Percentiles rank a stretch among this genome's conserved stretches.
phyloP scores from a whole-genome alignment of 2,329 filamentous ascomycete genomes.

The Cercospora sesami region DNA sequence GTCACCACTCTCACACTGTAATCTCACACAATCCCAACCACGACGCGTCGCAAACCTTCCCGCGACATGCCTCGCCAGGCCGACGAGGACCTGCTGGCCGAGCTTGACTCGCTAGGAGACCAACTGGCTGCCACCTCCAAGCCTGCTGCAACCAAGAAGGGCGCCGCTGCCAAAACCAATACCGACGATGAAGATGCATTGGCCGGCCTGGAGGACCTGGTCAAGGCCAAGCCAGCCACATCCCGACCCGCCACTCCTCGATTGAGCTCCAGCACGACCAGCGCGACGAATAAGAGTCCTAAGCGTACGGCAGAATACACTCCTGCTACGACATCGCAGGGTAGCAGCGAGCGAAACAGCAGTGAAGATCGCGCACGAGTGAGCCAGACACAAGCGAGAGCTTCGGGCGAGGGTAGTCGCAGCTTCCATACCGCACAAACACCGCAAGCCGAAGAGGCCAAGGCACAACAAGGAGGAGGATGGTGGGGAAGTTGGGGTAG shows the following conservation, averaged over 20 bases:
- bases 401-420: conserved; percentile 74
- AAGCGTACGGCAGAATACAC: conserved; percentile 48
- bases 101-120: conserved; percentile 32
- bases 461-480: conserved; percentile 46
- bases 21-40: neutral
- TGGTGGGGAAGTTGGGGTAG: conserved; percentile 89
- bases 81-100: conserved; percentile 38
- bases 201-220: conserved; percentile 82
- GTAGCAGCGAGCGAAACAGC: conserved; percentile 55
- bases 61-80: conserved; percentile 43
- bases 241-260: conserved; percentile 83
- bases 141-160: conserved; percentile 42
- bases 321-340: conserved; percentile 48
- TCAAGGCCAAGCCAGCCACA: conserved; percentile 62
- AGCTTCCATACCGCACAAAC: conserved; percentile 72
- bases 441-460: conserved; percentile 49
- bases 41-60: conserved; percentile 37
- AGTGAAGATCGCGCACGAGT: conserved; percentile 60
- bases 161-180: conserved; percentile 30
- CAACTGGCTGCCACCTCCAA: conserved; percentile 34
- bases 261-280: conserved; percentile 50
- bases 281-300: conserved; percentile 40
- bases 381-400: conserved; percentile 52
- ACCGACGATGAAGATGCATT: conserved; percentile 69
- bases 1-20: neutral